Evolutionary conservation across 2,329 filamentous ascomycete species (phyloP).

Genomic region (Fusarium sp.): DNA sequence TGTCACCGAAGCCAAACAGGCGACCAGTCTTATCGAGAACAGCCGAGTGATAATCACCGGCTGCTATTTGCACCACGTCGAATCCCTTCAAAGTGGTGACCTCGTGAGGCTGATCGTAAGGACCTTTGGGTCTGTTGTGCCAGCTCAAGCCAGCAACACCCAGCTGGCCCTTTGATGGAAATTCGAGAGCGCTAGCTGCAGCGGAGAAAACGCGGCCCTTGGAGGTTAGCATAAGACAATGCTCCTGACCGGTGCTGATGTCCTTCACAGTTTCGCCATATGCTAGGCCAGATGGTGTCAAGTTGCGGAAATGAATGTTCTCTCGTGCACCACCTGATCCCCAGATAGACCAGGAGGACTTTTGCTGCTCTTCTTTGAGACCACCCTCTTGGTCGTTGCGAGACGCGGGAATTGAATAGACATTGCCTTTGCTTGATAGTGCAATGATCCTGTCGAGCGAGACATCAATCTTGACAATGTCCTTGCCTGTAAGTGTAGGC

Average conservation of each 20-base stretch:
- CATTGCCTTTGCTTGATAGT: slow-evolving; percentile 77
- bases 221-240: slow-evolving; percentile 86
- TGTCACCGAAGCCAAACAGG: slow-evolving; percentile 91
- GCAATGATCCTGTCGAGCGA: slow-evolving; percentile 88
- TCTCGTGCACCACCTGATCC: slow-evolving; percentile 50
- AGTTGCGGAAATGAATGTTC: slow-evolving; percentile 76
- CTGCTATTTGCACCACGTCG: slow-evolving; percentile 79
- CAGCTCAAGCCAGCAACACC: slow-evolving; percentile 87
- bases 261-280: slow-evolving; percentile 81
- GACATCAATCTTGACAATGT: slow-evolving; percentile 80
- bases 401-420: slow-evolving; percentile 88
- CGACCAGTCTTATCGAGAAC: slow-evolving; percentile 81
- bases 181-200: slow-evolving; percentile 83
- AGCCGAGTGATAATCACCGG: slow-evolving; percentile 89
- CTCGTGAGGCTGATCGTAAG: slow-evolving; percentile 87
- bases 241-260: slow-evolving; percentile 84
- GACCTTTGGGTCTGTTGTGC: slow-evolving; percentile 79
- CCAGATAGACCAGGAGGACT: slow-evolving; percentile 80
- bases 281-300: slow-evolving; percentile 74
- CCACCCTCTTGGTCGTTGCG: slow-evolving; percentile 77
- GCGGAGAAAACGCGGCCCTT: slow-evolving; percentile 88
- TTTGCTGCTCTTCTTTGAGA: slow-evolving; percentile 70
- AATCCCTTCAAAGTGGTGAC: slow-evolving; percentile 78
- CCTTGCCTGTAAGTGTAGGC: slow-evolving; percentile 82
- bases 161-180: slow-evolving; percentile 86